Percentiles rank a stretch among this genome's conserved stretches.
phyloP scores from a whole-genome alignment of 2,329 filamentous ascomycete genomes.

The Fusarium nematophilum region DNA sequence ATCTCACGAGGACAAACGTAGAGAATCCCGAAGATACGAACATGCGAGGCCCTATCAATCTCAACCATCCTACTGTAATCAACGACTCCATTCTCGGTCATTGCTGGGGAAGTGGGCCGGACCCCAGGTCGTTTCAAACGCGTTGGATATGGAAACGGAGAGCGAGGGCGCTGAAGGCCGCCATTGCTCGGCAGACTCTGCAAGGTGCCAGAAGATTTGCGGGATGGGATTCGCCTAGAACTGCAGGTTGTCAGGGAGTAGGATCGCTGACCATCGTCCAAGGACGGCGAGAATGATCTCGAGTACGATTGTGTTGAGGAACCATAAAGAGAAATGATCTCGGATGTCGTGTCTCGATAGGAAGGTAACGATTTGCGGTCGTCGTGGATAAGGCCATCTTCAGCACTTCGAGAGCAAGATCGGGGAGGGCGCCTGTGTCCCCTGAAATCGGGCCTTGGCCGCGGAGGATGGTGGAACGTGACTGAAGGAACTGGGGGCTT shows the following conservation, averaged over 20 bases:
- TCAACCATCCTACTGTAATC: slow-evolving; percentile 64
- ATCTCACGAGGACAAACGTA: slow-evolving; percentile 1
- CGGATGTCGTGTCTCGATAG: slow-evolving; percentile 63
- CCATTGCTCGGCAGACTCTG: slow-evolving; percentile 58
- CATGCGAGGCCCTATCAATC: slow-evolving; percentile 60
- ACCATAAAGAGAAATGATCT: slow-evolving; percentile 67
- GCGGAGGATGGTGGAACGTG: slow-evolving; percentile 45
- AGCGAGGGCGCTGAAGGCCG: slow-evolving; percentile 63
- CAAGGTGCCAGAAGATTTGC: slow-evolving; percentile 60
- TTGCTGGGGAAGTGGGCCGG: slow-evolving; percentile 60
- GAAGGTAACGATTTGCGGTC: slow-evolving; percentile 60
- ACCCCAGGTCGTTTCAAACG: slow-evolving; percentile 66
- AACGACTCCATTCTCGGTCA: slow-evolving; percentile 59
- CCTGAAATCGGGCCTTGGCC: slow-evolving; percentile 44
- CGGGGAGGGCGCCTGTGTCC: slow-evolving; percentile 45
- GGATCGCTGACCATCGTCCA: slow-evolving; percentile 61
- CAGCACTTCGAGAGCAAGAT: slow-evolving; percentile 46
- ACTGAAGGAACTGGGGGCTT: slow-evolving; percentile 47
- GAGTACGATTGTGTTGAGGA: slow-evolving; percentile 60
- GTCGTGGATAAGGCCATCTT: slow-evolving; percentile 51
- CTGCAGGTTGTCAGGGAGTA: slow-evolving; percentile 67
- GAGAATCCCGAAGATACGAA: slow-evolving; percentile 43
- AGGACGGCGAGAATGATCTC: slow-evolving; percentile 56
- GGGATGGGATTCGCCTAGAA: slow-evolving; percentile 58
- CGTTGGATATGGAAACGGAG: slow-evolving; percentile 69